Base-by-base conservation (phyloP, 805 yeast genomes). In the Kodamaea jinghongensis region DNA sequence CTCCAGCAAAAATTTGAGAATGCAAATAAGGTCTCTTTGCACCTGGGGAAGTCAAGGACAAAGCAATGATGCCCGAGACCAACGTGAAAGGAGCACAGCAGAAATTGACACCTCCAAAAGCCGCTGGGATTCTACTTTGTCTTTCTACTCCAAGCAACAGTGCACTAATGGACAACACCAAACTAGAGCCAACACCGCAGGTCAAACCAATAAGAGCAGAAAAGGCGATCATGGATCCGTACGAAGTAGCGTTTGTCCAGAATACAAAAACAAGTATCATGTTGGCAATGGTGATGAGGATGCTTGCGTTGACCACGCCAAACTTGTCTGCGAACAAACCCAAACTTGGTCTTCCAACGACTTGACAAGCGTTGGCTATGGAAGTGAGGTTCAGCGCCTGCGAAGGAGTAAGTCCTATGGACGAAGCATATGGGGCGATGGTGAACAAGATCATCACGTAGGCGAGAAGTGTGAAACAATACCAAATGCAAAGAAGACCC, bases 1-100 rank as follows among this genome's bases (percentile, higher is more conserved):
- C 50, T 2, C 85, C 86, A 5, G 79, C 71, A 54, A 79, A 81
- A 1, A 79, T 65, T 49, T 81, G 87, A 2, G 83, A 70, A 47
- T 80, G 71, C 27, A 75, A 58, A 49, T 74, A 82, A 3, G 86
- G 84, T 9, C 48, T 43, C 4, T 40, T 10, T 8, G 30, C 16
- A 11, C 31, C 10, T 12, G 35, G 13, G 17, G 15, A 23, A 6
- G 22, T 29, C 25, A 79, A 53, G 3, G 77, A 68, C 42, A 79
- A 70, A 0, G 79, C 83, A 37, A 79, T 72, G 6, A 76, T 69
- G 57, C 79, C 86, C 4, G 78, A 63, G 1, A 71, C 67, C 25
- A 79, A 55, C 4, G 71, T 55, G 22, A 65, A 55, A 3, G 56
- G 31, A 6, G 57, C 43, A 7, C 55, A 64, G 6, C 58, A 45